A percentile compares a stretch with the other conserved stretches of the same genome.
Conservation (phyloP, 352 stramenopile species). For the Globisporangium uncinulatum region DNA sequence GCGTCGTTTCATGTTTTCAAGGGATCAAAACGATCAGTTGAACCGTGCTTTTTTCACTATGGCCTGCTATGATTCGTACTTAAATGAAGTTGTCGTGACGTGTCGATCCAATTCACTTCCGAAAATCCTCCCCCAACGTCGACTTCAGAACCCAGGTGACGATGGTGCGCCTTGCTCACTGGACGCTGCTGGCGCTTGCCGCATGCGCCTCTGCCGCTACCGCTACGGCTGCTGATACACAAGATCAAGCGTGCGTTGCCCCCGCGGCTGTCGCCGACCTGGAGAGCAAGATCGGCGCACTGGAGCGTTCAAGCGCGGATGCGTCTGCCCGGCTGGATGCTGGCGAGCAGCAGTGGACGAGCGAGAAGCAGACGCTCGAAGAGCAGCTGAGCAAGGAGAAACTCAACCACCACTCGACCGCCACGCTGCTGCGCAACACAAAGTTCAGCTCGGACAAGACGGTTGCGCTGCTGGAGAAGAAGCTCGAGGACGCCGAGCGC, state of each 20-base stretch:
- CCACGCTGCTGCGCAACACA: conserved; percentile 14
- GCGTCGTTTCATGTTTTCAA: not conserved
- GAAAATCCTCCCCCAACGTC: not conserved
- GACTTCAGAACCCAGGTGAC: not conserved
- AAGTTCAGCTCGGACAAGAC: conserved; percentile 19
- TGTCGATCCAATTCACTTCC: not conserved
- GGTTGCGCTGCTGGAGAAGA: conserved; percentile 21
- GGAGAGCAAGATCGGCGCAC: conserved; percentile 36
- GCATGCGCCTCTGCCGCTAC: conserved; percentile 25
- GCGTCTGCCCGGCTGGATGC: conserved; percentile 35
- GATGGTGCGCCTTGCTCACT: conserved; percentile 35
- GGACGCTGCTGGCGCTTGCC: conserved; percentile 31
- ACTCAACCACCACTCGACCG: conserved; percentile 12
- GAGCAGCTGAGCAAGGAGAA: conserved; percentile 32
- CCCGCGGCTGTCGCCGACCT: conserved; percentile 33
- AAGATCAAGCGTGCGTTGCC: conserved; percentile 18
- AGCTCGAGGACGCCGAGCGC: conserved; percentile 17
- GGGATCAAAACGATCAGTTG: too few species aligned
- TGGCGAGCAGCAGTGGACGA: conserved; percentile 21
- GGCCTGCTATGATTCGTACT: not conserved
- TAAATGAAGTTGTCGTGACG: not conserved
- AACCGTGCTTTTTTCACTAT: not conserved
- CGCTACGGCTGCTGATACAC: conserved; percentile 13
- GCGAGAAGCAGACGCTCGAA: conserved; percentile 32
- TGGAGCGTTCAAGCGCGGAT: conserved; percentile 34